phyloP scores from a whole-genome alignment of 306 rosid species.

The Dryas drummondii region DNA sequence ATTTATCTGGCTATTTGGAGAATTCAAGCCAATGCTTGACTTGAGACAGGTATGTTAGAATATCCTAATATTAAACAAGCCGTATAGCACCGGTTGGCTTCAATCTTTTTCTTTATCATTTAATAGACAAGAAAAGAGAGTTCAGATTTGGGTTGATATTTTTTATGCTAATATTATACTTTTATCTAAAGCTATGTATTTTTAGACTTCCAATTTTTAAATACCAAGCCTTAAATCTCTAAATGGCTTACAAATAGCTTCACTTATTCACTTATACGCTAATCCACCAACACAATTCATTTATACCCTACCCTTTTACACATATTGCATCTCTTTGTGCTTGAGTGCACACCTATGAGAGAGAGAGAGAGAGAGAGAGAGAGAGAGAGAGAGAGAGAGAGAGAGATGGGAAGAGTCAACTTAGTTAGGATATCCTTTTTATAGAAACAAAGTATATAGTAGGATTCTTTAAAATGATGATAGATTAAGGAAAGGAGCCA shows the following conservation, averaged over 20 bases:
- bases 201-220: no score
- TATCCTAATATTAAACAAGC: neutral
- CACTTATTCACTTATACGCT: no score
- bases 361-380: conserved; percentile 27
- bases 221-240: no score
- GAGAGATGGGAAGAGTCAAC: conserved; percentile 49
- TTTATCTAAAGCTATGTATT: no score
- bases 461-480: conserved; percentile 48
- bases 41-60: no score
- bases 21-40: neutral
- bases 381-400: conserved; percentile 21
- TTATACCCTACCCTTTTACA: conserved; percentile 29
- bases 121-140: no score
- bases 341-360: conserved; percentile 31
- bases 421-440: conserved; percentile 34
- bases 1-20: neutral
- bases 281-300: conserved; percentile 9
- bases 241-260: neutral
- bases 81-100: neutral
- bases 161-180: no score
- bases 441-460: conserved; percentile 35
- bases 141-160: no score
- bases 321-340: conserved; percentile 33
- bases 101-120: no score
- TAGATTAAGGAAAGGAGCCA: conserved; percentile 36